Evolutionary conservation across 2,329 filamentous ascomycete genomes (phyloP), one percentile per base, ranked within the genome.

Genomic region (Penicillium sp.): DNA sequence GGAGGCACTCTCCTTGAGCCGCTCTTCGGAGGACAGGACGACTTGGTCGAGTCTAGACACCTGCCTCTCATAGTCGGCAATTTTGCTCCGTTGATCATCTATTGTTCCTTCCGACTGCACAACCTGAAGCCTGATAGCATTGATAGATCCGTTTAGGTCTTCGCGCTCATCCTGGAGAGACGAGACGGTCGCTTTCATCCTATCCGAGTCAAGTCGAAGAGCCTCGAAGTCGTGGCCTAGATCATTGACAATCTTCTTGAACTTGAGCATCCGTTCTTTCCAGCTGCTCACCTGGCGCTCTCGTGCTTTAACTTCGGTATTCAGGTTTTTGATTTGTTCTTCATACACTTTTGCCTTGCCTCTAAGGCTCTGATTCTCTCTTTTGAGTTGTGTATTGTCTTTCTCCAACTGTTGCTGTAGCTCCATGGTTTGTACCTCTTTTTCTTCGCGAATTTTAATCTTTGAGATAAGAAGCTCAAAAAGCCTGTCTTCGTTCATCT

Each of bases 401-500:
- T 37, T 48, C 31, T 74, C 63, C 53, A 74, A 48, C 28, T 67
- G 64, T 26, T 65, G 59, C 43, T 58, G 65, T 10, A 69, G 14
- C 8, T 51, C 54, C 1, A 58, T 50, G 11, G 60, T 58, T 2
- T 55, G 58, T 13, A 58, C 53, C 49, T 73, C 71, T 29, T 62
- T 64, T 40, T 75, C 67, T 51, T 75, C 73, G 5, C 73, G 66
- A 44, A 66, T 61, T 37, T 61, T 73, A 19, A 76, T 59, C 42
- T 56, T 71, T 18, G 49, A 53, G 18, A 75, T 72, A 2, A 76
- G 55, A 28, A 75, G 63, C 23, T 71, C 65, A 26, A 74, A 74
- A 6, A 75, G 54, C 28, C 65, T 66, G 26, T 75, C 69, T 48
- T 76, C 73, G 9, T 67, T 67, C 1, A 71, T 50, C 10, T 65